Conservation (phyloP, 768 basidiomycete species). For the Lepiota brunneoincarnata region DNA sequence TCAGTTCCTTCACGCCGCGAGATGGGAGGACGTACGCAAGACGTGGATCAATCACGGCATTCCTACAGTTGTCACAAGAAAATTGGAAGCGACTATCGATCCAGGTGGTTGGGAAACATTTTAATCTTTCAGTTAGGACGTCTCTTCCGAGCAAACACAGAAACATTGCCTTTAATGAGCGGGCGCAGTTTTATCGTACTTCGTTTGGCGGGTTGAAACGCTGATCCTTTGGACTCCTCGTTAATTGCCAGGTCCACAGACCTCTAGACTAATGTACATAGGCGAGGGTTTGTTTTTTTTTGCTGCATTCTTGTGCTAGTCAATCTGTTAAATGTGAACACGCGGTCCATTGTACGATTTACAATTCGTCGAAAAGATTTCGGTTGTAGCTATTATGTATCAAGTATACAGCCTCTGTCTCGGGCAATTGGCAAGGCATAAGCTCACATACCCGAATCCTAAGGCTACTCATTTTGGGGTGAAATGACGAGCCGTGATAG, state of each 20-base stretch:
- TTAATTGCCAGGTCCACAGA: too few relatives aligned
- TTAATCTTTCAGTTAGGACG: conserved; percentile 26
- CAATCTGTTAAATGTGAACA: background rate
- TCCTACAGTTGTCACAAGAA: conserved; percentile 86
- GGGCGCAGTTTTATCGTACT: too few relatives aligned
- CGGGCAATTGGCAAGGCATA: background rate
- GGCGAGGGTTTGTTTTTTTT: background rate
- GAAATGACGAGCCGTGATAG: conserved; percentile 16
- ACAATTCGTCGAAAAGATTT: background rate
- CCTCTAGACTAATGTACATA: too few relatives aligned
- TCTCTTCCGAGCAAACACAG: too few relatives aligned
- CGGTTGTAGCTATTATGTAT: background rate
- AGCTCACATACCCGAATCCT: background rate
- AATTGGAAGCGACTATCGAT: conserved; percentile 83
- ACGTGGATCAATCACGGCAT: conserved; percentile 90
- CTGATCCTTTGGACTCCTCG: too few relatives aligned
- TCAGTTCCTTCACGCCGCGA: conserved; percentile 79
- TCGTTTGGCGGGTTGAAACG: too few relatives aligned
- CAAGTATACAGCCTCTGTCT: background rate
- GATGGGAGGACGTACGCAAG: conserved; percentile 91
- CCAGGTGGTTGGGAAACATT: conserved; percentile 93
- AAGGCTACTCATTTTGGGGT: background rate
- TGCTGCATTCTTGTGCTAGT: background rate
- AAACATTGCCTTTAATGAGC: too few relatives aligned
- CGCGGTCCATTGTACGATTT: conserved; percentile 2